These are phyloP conservation scores for Taphrina pruni DNA, from an alignment of 1,139 yeast species.

Conservation along the genomic window DNA sequence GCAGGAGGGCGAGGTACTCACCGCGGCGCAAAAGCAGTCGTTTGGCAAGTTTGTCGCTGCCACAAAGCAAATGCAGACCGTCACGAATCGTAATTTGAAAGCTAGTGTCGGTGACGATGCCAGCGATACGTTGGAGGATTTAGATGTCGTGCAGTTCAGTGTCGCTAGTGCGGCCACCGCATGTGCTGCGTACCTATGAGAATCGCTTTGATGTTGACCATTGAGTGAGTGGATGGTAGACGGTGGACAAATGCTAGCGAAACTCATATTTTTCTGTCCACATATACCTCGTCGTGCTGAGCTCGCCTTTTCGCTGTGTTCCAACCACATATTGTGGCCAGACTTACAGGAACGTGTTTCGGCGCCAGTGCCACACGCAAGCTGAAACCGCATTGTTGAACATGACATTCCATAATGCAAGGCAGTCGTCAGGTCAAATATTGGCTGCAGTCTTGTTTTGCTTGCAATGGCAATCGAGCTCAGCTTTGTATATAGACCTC, in stretches of 20 bases:
- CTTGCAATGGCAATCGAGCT: neutral
- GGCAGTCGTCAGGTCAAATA: too few relatives aligned
- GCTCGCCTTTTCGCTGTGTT: too few relatives aligned
- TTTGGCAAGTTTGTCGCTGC: conserved; percentile 1
- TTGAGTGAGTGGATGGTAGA: too few relatives aligned
- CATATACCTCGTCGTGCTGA: too few relatives aligned
- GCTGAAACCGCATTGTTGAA: neutral
- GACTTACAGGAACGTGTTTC: neutral
- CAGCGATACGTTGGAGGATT: conserved; percentile 19
- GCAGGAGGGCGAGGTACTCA: neutral
- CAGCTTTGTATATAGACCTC: conserved; percentile 22
- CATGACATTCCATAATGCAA: neutral
- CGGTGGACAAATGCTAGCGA: too few relatives aligned
- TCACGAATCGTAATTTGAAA: neutral
- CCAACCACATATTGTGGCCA: too few relatives aligned
- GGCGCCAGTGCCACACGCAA: neutral
- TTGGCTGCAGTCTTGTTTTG: neutral
- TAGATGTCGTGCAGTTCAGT: conserved; percentile 5
- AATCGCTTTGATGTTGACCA: neutral
- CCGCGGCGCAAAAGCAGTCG: conserved; percentile 10
- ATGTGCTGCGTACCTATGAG: neutral
- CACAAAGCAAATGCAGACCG: neutral
- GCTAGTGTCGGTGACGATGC: conserved; percentile 1
- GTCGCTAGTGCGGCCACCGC: conserved; percentile 5
- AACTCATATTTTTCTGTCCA: too few relatives aligned